phyloP scores from a whole-genome alignment of 179 eudicot genomes.

The Silene vulgaris region DNA sequence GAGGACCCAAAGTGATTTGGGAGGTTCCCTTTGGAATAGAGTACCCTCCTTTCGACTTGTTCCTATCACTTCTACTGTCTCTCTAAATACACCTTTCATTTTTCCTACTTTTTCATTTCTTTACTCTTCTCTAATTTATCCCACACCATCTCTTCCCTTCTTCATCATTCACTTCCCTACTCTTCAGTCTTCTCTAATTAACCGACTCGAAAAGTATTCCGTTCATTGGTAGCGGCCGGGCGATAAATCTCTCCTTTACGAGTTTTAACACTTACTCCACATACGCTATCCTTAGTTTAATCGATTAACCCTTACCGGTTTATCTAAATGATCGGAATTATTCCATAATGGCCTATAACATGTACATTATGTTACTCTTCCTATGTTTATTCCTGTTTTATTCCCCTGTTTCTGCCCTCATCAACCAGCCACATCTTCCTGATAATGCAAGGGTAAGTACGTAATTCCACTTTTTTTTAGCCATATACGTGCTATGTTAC shows the following conservation, averaged over 20 bases:
- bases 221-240: too few species aligned
- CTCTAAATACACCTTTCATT: background rate
- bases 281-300: too few species aligned
- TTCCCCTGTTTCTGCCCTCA: constrained; percentile 26
- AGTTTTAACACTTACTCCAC: too few species aligned
- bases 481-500: too few species aligned
- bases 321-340: background rate
- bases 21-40: constrained; percentile 24
- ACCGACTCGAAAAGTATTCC: too few species aligned
- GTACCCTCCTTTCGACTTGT: constrained; percentile 26
- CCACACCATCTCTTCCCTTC: background rate
- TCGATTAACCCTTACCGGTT: background rate
- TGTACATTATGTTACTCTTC: constrained; percentile 1
- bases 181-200: background rate
- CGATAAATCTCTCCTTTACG: too few species aligned
- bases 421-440: background rate
- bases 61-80: constrained; percentile 27
- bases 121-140: background rate
- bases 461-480: background rate
- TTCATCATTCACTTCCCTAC: background rate
- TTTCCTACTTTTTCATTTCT: background rate
- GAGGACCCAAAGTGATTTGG: constrained; percentile 8
- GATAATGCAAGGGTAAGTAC: constrained; percentile 24
- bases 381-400: constrained; percentile 13
- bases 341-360: constrained; percentile 24